Evolutionary conservation across 371 early-diverging fungal species (phyloP).

Genomic region (Mucor sp.): DNA sequence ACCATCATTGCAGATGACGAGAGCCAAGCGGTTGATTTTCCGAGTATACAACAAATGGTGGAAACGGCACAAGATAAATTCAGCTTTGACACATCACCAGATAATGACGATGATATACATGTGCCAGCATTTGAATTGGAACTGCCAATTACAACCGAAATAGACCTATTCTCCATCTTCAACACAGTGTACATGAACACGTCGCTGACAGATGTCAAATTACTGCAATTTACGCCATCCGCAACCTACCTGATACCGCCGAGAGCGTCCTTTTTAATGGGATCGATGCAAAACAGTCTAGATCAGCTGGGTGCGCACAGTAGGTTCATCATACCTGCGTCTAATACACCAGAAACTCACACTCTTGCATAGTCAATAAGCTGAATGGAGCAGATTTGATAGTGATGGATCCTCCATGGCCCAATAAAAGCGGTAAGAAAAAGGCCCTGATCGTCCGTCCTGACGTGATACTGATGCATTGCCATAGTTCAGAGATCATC

Average conservation of each 20-base stretch:
- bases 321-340: slow-evolving; percentile 1
- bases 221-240: slow-evolving; percentile 17
- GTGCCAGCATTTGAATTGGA: background rate
- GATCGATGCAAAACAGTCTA: slow-evolving; percentile 36
- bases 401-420: slow-evolving; percentile 83
- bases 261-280: slow-evolving; percentile 35
- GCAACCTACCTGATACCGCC: slow-evolving; percentile 44
- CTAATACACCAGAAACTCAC: background rate
- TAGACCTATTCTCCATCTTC: slow-evolving; percentile 40
- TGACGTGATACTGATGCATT: background rate
- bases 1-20: background rate
- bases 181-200: slow-evolving; percentile 25
- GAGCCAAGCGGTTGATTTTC: slow-evolving; percentile 31
- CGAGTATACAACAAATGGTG: slow-evolving; percentile 31
- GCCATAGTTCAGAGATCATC: slow-evolving; percentile 54
- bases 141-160: slow-evolving; percentile 2
- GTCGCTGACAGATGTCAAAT: slow-evolving; percentile 1
- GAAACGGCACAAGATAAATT: slow-evolving; percentile 23
- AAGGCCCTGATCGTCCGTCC: background rate
- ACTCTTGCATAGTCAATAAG: slow-evolving; percentile 9
- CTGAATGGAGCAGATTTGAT: slow-evolving; percentile 59
- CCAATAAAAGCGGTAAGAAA: slow-evolving; percentile 60
- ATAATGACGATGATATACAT: slow-evolving; percentile 2
- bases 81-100: background rate
- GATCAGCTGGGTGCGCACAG: slow-evolving; percentile 28